A percentile compares a stretch with the other conserved stretches of the same genome.
Evolutionary conservation across 352 stramenopile genomes (phyloP).

Genomic region (Phytophthora fragariaefolia): DNA sequence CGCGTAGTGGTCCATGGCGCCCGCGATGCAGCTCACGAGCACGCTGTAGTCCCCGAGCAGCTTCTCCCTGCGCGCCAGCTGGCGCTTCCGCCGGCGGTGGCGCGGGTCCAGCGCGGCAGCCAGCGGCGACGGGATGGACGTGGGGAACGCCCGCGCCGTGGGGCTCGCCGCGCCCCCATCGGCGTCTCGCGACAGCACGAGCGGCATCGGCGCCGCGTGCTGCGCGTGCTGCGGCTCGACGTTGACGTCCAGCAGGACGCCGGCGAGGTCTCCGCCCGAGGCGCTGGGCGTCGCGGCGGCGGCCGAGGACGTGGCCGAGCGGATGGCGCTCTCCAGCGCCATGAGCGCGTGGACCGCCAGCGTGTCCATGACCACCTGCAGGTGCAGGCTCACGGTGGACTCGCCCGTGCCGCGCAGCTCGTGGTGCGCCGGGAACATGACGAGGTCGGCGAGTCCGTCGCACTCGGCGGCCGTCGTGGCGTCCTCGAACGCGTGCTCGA

Average conservation of each 20-base stretch:
- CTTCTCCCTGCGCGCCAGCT: conserved; percentile 72
- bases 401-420: conserved; percentile 59
- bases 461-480: conserved; percentile 63
- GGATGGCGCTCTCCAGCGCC: conserved; percentile 79
- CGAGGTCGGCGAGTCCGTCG: conserved; percentile 62
- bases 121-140: conserved; percentile 48
- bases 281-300: conserved; percentile 19
- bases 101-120: conserved; percentile 51
- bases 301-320: conserved; percentile 58
- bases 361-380: conserved; percentile 84
- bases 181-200: conserved; percentile 33
- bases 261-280: conserved; percentile 35
- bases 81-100: conserved; percentile 49
- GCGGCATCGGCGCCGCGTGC: conserved; percentile 27
- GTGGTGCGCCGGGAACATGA: conserved; percentile 86
- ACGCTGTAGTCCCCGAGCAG: conserved; percentile 84
- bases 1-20: conserved; percentile 77
- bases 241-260: conserved; percentile 76
- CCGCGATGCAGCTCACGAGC: conserved; percentile 65
- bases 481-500: conserved; percentile 81
- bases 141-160: conserved; percentile 14
- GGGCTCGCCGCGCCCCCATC: conserved; percentile 5
- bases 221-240: conserved; percentile 54
- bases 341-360: conserved; percentile 85
- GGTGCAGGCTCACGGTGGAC: conserved; percentile 82